A percentile compares a stretch with the other conserved stretches of the same genome.
Conservation (phyloP, 2,329 filamentous ascomycete genomes). For the Apiospora aurea region DNA sequence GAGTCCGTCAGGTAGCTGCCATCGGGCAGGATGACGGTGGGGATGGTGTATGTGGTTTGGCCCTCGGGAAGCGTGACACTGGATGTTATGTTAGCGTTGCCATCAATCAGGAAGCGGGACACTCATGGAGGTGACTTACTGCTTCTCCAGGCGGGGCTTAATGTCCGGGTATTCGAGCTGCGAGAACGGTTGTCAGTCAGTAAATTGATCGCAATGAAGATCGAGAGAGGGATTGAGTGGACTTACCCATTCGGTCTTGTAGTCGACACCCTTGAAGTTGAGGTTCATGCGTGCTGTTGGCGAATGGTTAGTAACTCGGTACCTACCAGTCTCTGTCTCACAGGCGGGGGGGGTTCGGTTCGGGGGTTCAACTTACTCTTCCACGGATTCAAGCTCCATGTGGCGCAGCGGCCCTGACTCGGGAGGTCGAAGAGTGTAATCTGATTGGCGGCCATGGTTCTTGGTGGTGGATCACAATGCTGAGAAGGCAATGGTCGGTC, state of each 20-base stretch:
- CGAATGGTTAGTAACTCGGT: conserved; percentile 21
- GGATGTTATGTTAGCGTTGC: conserved; percentile 25
- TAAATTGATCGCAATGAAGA: not conserved
- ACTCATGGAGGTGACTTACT: conserved; percentile 48
- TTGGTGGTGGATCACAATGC: not conserved
- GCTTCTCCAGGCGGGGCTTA: conserved; percentile 58
- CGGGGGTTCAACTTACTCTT: conserved; percentile 62
- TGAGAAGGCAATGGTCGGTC: not conserved
- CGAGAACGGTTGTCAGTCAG: conserved; percentile 13
- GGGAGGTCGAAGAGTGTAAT: conserved; percentile 70
- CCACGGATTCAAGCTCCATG: conserved; percentile 75
- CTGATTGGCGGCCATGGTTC: conserved; percentile 42
- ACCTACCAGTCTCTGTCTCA: not conserved
- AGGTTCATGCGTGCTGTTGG: conserved; percentile 65
- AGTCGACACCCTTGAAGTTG: conserved; percentile 73
- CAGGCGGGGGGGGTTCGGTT: not conserved
- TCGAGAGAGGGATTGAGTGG: too few relatives aligned
- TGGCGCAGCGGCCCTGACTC: conserved; percentile 52
- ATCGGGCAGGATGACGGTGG: conserved; percentile 49
- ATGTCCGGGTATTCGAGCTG: conserved; percentile 72
- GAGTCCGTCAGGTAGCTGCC: conserved; percentile 71
- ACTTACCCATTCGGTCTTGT: conserved; percentile 69
- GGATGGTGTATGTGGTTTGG: conserved; percentile 38
- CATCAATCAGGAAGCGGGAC: not conserved
- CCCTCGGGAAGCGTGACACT: conserved; percentile 10